Conservation (phyloP, 257 asterid genomes). For the Paulownia fortunei region DNA sequence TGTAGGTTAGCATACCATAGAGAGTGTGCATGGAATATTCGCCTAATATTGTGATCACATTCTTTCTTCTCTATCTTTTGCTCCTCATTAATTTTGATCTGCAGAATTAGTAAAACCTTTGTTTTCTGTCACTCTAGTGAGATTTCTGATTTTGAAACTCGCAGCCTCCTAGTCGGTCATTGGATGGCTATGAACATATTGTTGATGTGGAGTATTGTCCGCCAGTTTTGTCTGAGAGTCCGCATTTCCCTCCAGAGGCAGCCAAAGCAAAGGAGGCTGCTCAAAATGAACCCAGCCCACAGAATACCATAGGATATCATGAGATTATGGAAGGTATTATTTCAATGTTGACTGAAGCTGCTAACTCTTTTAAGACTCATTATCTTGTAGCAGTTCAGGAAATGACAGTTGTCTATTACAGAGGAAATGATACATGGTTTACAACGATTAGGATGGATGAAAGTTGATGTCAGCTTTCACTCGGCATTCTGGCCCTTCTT, state of each 20-base stretch:
- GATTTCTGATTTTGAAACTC: conserved; percentile 16
- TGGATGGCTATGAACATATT: conserved; percentile 90
- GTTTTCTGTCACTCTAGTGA: background rate
- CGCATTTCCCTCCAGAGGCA: conserved; percentile 79
- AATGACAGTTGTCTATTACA: conserved; percentile 36
- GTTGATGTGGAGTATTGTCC: conserved; percentile 79
- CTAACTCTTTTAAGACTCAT: background rate
- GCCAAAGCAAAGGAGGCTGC: conserved; percentile 91
- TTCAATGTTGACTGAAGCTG: background rate
- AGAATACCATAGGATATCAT: conserved; percentile 70
- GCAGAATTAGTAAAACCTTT: background rate
- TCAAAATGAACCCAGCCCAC: conserved; percentile 63
- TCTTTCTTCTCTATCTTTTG: too few relatives aligned
- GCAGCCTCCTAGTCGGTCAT: conserved; percentile 71
- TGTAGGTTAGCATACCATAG: too few relatives aligned
- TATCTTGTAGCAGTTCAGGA: background rate
- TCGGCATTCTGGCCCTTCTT: conserved; percentile 84
- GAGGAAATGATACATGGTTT: conserved; percentile 88
- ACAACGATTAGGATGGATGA: conserved; percentile 82
- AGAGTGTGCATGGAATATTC: too few relatives aligned
- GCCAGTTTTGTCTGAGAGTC: conserved; percentile 62
- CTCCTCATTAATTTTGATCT: background rate
- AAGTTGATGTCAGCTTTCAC: conserved; percentile 90
- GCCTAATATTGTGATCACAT: too few relatives aligned
- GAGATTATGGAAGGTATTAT: conserved; percentile 83